Base-by-base conservation (phyloP, 805 yeast species). In the Zygoascus flipseniorum region DNA sequence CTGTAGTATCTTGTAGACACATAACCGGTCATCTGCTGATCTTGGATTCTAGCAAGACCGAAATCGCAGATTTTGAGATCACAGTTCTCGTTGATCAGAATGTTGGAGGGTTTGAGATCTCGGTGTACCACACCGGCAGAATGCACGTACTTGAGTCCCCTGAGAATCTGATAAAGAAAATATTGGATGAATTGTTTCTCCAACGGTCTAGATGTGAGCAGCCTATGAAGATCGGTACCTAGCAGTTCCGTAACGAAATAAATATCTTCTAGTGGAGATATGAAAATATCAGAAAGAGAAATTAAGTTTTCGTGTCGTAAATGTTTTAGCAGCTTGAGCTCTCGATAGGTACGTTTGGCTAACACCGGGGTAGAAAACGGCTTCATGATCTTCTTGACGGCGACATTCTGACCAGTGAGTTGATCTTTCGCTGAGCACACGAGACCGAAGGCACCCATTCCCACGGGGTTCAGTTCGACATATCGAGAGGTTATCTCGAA, bases 381-480 rank as follows among this genome's bases (percentile, higher is more conserved):
- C 68, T 89, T 92, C 96, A 92, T 88, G 62, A 93, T 92, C 74
- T 93, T 93, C 69, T 93, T 93, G 56, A 93, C 93, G 48, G 99
- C 99, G 39, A 93, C 99, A 60, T 85, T 88, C 69, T 90, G 96
- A 52, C 81, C 83, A 0, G 97, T 89, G 56, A 90, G 78, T 61
- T 84, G 87, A 70, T 93, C 99, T 53, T 84, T 81, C 1, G 99
- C 99, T 8, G 97, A 89, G 67, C 99, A 93, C 42, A 93, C 99
- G 18, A 93, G 77, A 5, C 99, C 99, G 68, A 93, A 93, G 8
- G 99, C 99, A 26, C 99, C 99, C 99, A 93, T 93, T 0, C 99
- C 99, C 50, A 93, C 97, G 1, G 99, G 99, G 65, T 89, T 92
- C 57, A 93, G 77, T 65, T 92, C 96, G 3, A 87, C 80, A 72